Conservation (phyloP, 2,329 filamentous ascomycete genomes). For the Epichloe uncinata region DNA sequence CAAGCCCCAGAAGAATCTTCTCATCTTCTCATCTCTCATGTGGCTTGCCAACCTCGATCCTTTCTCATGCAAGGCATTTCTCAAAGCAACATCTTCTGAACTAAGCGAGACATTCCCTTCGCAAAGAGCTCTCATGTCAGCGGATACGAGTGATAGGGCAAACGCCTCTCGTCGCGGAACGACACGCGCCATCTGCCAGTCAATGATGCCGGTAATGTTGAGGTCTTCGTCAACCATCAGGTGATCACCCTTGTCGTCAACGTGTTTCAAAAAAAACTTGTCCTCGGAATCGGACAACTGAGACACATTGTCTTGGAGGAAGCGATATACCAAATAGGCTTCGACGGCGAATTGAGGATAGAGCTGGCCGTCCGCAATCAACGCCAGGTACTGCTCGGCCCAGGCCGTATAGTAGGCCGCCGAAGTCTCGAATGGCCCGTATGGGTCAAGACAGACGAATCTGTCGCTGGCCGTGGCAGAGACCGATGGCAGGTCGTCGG, state of each 20-base stretch:
- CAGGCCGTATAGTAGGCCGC: slow-evolving; percentile 12
- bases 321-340: slow-evolving; percentile 25
- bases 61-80: slow-evolving; percentile 6
- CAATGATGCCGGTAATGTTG: slow-evolving; percentile 25
- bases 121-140: slow-evolving; percentile 7
- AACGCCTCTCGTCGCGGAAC: slow-evolving; percentile 10
- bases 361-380: slow-evolving; percentile 20
- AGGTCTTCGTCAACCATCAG: slow-evolving; percentile 28
- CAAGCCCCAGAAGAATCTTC: slow-evolving; percentile 12
- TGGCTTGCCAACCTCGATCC: background rate
- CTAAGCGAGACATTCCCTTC: slow-evolving; percentile 7
- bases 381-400: slow-evolving; percentile 1
- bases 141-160: slow-evolving; percentile 7
- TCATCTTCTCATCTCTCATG: slow-evolving; percentile 9
- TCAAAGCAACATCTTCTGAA: slow-evolving; percentile 7
- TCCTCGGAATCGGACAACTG: background rate
- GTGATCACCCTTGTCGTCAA: slow-evolving; percentile 33
- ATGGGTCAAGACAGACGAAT: slow-evolving; percentile 13
- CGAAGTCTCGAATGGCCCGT: slow-evolving; percentile 9
- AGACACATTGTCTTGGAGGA: slow-evolving; percentile 17
- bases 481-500: slow-evolving; percentile 8
- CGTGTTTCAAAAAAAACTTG: slow-evolving; percentile 29
- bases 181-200: slow-evolving; percentile 12
- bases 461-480: slow-evolving; percentile 14
- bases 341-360: slow-evolving; percentile 14